Evolutionary conservation across 306 rosid genomes (phyloP).

Genomic region (Clitoria ternatea): DNA sequence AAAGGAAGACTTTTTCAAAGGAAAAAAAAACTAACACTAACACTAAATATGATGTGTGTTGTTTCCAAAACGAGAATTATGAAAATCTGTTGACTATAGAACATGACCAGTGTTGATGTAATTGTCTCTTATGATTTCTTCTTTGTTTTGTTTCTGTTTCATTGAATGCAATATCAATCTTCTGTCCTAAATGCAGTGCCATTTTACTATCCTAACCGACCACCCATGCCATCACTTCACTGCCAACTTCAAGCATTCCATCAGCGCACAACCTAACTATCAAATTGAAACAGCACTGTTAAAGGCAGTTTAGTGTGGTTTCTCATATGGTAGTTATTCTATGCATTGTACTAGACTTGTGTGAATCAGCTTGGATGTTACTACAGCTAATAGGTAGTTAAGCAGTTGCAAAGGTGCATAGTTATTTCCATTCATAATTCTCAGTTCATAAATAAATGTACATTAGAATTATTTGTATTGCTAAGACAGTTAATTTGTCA

Average conservation of each 20-base stretch:
- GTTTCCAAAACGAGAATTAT: neutral
- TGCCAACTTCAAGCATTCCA: too few species aligned
- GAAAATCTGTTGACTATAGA: neutral
- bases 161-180: neutral
- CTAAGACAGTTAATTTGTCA: neutral
- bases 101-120: neutral
- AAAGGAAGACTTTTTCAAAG: neutral
- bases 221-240: too few species aligned
- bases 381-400: neutral
- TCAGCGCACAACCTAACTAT: neutral
- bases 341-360: neutral
- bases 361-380: neutral
- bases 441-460: neutral
- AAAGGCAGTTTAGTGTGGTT: neutral
- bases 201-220: too few species aligned
- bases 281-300: neutral
- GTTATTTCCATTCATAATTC: neutral
- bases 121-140: neutral
- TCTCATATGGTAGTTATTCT: neutral
- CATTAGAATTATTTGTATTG: neutral
- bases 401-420: neutral
- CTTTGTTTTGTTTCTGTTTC: neutral
- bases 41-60: neutral
- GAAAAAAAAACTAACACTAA: neutral
- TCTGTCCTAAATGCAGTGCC: too few species aligned